Evolutionary conservation across 371 early-diverging fungal genomes (phyloP), one percentile per base, ranked within the genome.

Genomic region (Umbelopsis sp.): DNA sequence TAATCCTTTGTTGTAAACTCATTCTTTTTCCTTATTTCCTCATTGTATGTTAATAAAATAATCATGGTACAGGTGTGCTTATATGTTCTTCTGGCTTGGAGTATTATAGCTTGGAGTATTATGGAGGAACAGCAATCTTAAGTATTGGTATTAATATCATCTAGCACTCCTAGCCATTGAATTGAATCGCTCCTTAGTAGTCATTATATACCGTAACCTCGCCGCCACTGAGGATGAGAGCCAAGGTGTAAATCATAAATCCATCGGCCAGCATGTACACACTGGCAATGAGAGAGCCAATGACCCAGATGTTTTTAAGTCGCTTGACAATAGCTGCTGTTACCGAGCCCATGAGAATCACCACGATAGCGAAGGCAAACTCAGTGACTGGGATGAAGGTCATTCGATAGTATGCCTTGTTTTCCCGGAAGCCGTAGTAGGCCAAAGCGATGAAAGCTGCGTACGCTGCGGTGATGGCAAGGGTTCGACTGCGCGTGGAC

Each of bases 331-430:
- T 3, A 0, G 50, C 41, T 11, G 68, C 32, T 16, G 71, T 65
- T 14, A 29, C 18, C 52, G 72, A 72, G 2, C 82, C 76, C 20
- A 74, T 57, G 6, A 24, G 67, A 32, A 78, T 44, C 44, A 66
- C 69, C 24, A 74, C 63, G 29, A 72, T 65, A 2, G 76, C 63
- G 50, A 72, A 81, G 1, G 67, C 5, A 53, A 74, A 81, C 38
- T 81, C 78, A 12, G 79, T 68, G 16, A 75, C 71, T n/a, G 82
- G 82, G 32, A 81, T 75, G 63, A 81, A 79, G 0, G 74, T 74
- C 38, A 76, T 76, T 32, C 76, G 71, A 53, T 74, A 79, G 57
- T 77, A 79, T 3, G 65, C 72, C 9, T 67, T 73, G 52, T 77
- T 74, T 32, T 73, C 53, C 3, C 50, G 68, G 38, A 81, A 77